Evolutionary conservation across 768 basidiomycete genomes (phyloP), one percentile per base, ranked within the genome.

Genomic region (Psilocybe subaeruginosa): DNA sequence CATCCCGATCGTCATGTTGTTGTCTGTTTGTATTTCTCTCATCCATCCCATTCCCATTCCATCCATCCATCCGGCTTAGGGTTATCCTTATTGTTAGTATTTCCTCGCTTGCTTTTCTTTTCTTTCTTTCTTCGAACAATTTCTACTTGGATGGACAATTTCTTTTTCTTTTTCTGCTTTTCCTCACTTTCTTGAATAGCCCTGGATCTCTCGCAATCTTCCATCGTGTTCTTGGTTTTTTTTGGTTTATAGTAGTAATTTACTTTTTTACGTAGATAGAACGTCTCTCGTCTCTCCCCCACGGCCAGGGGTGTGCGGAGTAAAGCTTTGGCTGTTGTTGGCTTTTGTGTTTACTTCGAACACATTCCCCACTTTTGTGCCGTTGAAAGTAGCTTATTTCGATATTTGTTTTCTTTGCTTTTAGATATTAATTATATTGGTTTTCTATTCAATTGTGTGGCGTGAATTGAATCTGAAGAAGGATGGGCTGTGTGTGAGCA

Each of bases 321-420:
- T 23, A 23, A 23, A 23, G 23, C 23, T 23, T 23, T 23, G 23
- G 23, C 23, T 23, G 23, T 23, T 23, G 23, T 23, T 23, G 23
- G 23, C 23, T 23, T 23, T 23, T 23, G 23, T 23, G 2, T 23
- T 23, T 23, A 23, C 23, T 23, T 23, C 23, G 23, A 23, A 23
- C 23, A 7, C 17, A 27, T 37, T 12, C 54, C 43, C 29, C 35
- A 17, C 19, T 29, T 39, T 30, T 48, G 35, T 55, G 19, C 17
- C 39, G 35, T 35, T 47, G 60, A 61, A 61, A 61, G 60, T 61
- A 61, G 54, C 54, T 61, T 61, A 61, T 61, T 61, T 61, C 60
- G 60, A 61, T 61, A 61, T 61, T 56, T 57, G 12, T 19, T 49
- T 8, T 49, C 19, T 39, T 54, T 54, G 37, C 27, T 43, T 35